Evolutionary conservation across 2,329 filamentous ascomycete species (phyloP).

Genomic region (Aspergillus amoenus): DNA sequence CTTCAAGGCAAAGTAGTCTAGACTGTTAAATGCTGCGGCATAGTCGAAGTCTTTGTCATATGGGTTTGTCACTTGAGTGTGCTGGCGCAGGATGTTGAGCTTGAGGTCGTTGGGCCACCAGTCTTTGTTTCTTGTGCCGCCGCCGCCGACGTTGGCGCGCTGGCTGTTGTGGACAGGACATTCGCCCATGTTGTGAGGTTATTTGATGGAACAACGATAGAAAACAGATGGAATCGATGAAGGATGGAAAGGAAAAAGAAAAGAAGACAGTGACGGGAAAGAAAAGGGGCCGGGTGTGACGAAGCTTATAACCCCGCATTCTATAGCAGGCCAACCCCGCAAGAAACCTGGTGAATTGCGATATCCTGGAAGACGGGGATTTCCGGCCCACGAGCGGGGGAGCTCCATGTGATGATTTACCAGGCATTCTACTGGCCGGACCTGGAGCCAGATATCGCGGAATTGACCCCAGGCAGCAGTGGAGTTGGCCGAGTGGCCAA

Average conservation of each 20-base stretch:
- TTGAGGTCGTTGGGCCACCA: conserved; percentile 72
- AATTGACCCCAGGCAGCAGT: neutral
- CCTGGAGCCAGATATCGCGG: neutral
- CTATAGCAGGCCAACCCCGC: conserved; percentile 1
- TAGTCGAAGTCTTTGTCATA: conserved; percentile 69
- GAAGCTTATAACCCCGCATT: conserved; percentile 2
- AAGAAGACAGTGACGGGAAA: neutral
- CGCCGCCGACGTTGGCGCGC: conserved; percentile 49
- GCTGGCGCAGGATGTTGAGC: conserved; percentile 72
- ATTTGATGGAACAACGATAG: neutral
- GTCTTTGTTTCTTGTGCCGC: conserved; percentile 67
- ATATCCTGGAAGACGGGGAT: neutral
- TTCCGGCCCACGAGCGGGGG: neutral
- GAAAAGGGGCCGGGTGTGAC: neutral
- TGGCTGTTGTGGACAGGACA: conserved; percentile 28
- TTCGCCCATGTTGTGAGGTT: conserved; percentile 6
- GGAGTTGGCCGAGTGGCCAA: neutral
- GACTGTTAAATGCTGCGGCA: conserved; percentile 66
- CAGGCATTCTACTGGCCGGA: neutral
- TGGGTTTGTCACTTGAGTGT: conserved; percentile 64
- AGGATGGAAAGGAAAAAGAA: neutral
- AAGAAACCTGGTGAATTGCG: neutral
- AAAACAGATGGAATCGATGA: neutral
- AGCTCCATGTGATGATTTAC: neutral
- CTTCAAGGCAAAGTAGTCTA: conserved; percentile 71